These are phyloP conservation scores for Tuber microsphaerosporum DNA, from an alignment of 495 filamentous ascomycete species.

Conservation along the genomic window DNA sequence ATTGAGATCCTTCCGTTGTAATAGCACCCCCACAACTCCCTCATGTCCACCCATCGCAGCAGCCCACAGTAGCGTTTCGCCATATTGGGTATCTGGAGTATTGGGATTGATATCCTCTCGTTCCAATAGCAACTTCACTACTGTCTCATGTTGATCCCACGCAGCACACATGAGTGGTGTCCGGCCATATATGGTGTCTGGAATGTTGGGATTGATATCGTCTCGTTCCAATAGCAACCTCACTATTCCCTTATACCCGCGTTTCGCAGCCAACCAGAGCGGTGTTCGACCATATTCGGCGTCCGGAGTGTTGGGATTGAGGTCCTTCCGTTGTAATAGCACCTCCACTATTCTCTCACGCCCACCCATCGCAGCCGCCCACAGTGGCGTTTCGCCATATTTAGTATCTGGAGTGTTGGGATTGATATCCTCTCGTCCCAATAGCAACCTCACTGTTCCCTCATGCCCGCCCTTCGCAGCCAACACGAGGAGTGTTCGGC, in stretches of 20 bases:
- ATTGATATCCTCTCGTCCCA: too few relatives aligned
- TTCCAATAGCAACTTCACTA: too few relatives aligned
- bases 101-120: too few relatives aligned
- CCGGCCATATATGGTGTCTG: background rate
- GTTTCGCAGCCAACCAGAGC: background rate
- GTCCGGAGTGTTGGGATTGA: background rate
- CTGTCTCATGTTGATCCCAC: too few relatives aligned
- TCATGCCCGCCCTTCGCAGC: conserved; percentile 9
- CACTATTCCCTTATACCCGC: background rate
- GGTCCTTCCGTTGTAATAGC: background rate
- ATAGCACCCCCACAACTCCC: too few relatives aligned
- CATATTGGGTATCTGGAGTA: too few relatives aligned
- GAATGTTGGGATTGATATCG: background rate
- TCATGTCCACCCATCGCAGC: too few relatives aligned
- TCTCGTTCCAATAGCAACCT: background rate
- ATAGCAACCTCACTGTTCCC: too few relatives aligned
- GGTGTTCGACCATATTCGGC: background rate
- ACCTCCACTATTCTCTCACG: background rate
- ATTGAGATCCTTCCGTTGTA: too few relatives aligned
- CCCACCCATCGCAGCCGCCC: background rate
- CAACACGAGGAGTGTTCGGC: too few relatives aligned
- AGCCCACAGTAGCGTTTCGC: too few relatives aligned
- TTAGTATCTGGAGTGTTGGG: too few relatives aligned
- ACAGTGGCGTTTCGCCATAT: background rate
- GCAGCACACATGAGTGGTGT: background rate